A percentile compares a stretch with the other conserved stretches of the same genome.
phyloP scores from a whole-genome alignment of 2,329 filamentous ascomycete genomes.

The Penicillium sp. region DNA sequence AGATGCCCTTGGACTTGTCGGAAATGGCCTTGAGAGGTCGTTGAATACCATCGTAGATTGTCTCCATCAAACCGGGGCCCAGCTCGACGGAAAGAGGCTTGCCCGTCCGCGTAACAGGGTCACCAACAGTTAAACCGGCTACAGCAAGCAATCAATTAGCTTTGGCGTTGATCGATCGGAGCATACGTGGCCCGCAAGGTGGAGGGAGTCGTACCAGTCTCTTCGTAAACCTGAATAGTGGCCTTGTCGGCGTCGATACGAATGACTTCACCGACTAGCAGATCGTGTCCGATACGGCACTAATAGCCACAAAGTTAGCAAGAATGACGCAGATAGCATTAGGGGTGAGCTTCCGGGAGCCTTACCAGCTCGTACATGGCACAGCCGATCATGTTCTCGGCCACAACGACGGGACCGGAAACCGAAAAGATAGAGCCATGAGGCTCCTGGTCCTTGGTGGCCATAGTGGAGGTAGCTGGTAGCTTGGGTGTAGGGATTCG shows the following conservation, averaged over 20 bases:
- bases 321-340: constrained; percentile 1
- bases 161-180: constrained; percentile 11
- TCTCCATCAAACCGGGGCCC: constrained; percentile 93
- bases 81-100: constrained; percentile 97
- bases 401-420: constrained; percentile 85
- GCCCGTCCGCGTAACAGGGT: constrained; percentile 83
- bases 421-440: constrained; percentile 67
- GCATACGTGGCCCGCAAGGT: constrained; percentile 6
- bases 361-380: constrained; percentile 98
- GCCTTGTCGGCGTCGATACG: constrained; percentile 93
- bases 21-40: constrained; percentile 84
- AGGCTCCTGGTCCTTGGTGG: constrained; percentile 49
- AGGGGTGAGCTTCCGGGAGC: constrained; percentile 10
- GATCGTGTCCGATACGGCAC: constrained; percentile 89
- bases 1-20: constrained; percentile 76
- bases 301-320: constrained; percentile 34
- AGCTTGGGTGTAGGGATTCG: constrained; percentile 25
- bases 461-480: constrained; percentile 37
- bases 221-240: constrained; percentile 98
- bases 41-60: constrained; percentile 99
- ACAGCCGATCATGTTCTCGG: constrained; percentile 97
- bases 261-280: constrained; percentile 95
- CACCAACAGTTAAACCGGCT: constrained; percentile 91
- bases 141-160: constrained; percentile 6
- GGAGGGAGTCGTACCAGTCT: constrained; percentile 64